phyloP scores from a whole-genome alignment of 2,329 filamentous ascomycete genomes.

The Aplosporella prunicola region DNA sequence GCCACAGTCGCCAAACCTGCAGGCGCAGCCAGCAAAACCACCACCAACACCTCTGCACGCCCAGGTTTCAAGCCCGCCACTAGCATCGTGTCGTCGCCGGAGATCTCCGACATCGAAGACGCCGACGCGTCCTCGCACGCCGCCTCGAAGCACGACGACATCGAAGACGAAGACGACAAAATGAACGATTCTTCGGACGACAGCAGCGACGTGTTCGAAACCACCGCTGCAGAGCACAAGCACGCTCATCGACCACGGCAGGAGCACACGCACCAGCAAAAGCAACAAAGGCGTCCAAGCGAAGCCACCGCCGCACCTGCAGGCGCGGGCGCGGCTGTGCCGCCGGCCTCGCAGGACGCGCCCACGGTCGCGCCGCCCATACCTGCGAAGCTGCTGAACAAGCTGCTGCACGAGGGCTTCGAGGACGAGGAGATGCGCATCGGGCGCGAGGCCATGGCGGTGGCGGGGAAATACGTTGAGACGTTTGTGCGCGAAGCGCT shows the following conservation, averaged over 20 bases:
- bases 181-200: constrained; percentile 14
- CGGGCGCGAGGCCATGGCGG: constrained; percentile 64
- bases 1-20: constrained; percentile 17
- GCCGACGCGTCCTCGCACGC: constrained; percentile 16
- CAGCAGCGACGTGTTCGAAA: background rate
- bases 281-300: constrained; percentile 4
- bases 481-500: constrained; percentile 85
- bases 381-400: constrained; percentile 63
- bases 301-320: constrained; percentile 5
- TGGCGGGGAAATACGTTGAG: constrained; percentile 79
- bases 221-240: no score
- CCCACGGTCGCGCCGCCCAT: constrained; percentile 38
- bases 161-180: constrained; percentile 23
- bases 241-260: no score
- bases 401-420: constrained; percentile 73
- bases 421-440: constrained; percentile 60
- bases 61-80: constrained; percentile 18
- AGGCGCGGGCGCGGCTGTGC: constrained; percentile 7
- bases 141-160: no score
- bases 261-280: no score
- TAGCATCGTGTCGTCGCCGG: constrained; percentile 23
- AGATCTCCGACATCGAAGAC: constrained; percentile 22
- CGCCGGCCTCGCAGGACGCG: constrained; percentile 13
- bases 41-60: constrained; percentile 16
- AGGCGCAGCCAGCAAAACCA: constrained; percentile 14